Base-by-base conservation (phyloP, 129 eudicot genomes). In the Kitagawia praeruptora region DNA sequence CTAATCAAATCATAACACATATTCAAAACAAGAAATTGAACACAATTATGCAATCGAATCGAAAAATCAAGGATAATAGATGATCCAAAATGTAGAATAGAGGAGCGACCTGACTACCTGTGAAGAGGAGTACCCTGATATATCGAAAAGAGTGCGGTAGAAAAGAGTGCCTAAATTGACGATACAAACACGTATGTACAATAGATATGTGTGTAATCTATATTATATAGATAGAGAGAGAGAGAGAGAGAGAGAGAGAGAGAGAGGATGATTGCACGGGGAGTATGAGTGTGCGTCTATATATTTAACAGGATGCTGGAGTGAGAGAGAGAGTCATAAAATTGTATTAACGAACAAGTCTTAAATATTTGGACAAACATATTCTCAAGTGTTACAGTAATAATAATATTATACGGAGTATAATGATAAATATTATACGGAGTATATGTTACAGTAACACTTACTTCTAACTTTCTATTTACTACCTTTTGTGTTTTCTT, bases 91-190 rank as follows among this genome's bases (percentile, higher is more conserved):
- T 61, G 69, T 61, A n/a, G 34, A n/a, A 51, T 18, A 53, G 34
- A 46, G 31, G 37, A 61, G 28, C 25, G 12, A n/a, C n/a, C n/a
- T n/a, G n/a, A n/a, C n/a, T 25, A 61, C 67, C 67, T 56, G 64
- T 56, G 27, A 56, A 56, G 28, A 56, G 28, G 28, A 56, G 64
- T 23, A 2, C 66, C 66, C 66, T 61, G 69, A 61, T 61, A 61
- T 61, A 61, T 61, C 69, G 28, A 25, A 25, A 61, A 61, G 34
- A 61, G 69, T n/a, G 69, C 69, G 69, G 69, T 61, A 61, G 69
- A 61, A 61, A 61, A n/a, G 15, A 61, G 37, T 3, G 37, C 69
- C 37, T 61, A 61, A 61, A 61, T 61, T 61, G 69, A 61, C 69
- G 69, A 61, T 61, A 61, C 69, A 61, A 61, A 61, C 58, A n/a